These are phyloP conservation scores for Cornus florida DNA, from an alignment of 148 eudicot genomes.

Conservation along the genomic window DNA sequence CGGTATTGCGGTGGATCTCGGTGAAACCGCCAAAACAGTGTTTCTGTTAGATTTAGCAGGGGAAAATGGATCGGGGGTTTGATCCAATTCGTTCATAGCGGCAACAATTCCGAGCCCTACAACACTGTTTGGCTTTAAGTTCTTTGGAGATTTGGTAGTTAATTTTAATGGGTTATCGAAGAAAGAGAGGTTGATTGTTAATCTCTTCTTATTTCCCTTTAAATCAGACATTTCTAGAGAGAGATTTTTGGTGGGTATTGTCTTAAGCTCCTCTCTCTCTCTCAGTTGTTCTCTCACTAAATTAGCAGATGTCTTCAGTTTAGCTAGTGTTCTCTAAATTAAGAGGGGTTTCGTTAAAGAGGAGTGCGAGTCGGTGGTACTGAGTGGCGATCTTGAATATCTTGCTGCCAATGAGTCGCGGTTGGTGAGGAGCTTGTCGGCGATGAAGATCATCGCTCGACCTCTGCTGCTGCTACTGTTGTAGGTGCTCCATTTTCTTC, in stretches of 20 bases:
- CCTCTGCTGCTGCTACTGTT: too few species aligned
- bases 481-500: too few species aligned
- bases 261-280: background rate
- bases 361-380: too few species aligned
- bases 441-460: too few species aligned
- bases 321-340: background rate
- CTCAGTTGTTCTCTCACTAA: background rate
- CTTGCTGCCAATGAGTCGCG: too few species aligned
- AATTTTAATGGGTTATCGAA: background rate
- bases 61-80: too few species aligned
- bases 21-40: slow-evolving; percentile 23
- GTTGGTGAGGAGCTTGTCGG: too few species aligned
- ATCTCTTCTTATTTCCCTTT: slow-evolving; percentile 1
- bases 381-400: too few species aligned
- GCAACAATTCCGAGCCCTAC: slow-evolving; percentile 30
- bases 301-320: background rate
- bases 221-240: slow-evolving; percentile 24
- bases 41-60: background rate
- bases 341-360: background rate
- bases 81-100: too few species aligned
- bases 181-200: slow-evolving; percentile 28
- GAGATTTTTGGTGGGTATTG: background rate
- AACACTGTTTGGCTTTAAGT: slow-evolving; percentile 28
- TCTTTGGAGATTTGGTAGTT: slow-evolving; percentile 18
- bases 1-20: slow-evolving; percentile 35